Evolutionary conservation across 164 flowering plant genomes (phyloP).

Genomic region (Akebia trifoliata): DNA sequence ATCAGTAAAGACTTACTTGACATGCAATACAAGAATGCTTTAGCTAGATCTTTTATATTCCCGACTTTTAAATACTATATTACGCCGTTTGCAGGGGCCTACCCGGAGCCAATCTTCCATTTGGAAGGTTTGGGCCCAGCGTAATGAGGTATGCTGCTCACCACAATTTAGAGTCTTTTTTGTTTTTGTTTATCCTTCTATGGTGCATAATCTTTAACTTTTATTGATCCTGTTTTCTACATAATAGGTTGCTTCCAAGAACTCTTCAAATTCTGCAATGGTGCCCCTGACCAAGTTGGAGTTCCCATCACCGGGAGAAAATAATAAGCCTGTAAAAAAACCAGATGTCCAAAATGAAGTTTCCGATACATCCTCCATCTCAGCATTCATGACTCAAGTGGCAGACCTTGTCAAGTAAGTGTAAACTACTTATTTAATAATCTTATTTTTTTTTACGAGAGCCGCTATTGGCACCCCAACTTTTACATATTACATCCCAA

Average conservation of each 20-base stretch:
- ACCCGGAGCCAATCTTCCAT: conserved; percentile 21
- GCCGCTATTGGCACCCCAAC: too few species aligned
- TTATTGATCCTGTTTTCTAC: conserved; percentile 5
- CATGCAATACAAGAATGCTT: too few species aligned
- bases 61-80: too few species aligned
- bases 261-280: conserved; percentile 36
- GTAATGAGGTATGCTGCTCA: conserved; percentile 31
- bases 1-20: too few species aligned
- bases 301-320: conserved; percentile 15
- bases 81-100: conserved; percentile 26
- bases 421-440: neutral
- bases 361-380: conserved; percentile 35
- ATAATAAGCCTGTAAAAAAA: conserved; percentile 17
- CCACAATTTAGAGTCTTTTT: neutral
- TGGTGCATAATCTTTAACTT: neutral
- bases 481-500: too few species aligned
- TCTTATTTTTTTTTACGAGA: too few species aligned
- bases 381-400: conserved; percentile 57
- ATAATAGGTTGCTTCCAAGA: conserved; percentile 33
- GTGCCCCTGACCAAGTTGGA: conserved; percentile 16
- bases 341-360: neutral
- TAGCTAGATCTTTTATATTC: too few species aligned
- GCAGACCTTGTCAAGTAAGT: conserved; percentile 60
- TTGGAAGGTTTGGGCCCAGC: conserved; percentile 33
- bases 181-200: neutral